These are phyloP conservation scores for Candida incommunis DNA, from an alignment of 805 yeast genomes.

Conservation along the genomic window DNA sequence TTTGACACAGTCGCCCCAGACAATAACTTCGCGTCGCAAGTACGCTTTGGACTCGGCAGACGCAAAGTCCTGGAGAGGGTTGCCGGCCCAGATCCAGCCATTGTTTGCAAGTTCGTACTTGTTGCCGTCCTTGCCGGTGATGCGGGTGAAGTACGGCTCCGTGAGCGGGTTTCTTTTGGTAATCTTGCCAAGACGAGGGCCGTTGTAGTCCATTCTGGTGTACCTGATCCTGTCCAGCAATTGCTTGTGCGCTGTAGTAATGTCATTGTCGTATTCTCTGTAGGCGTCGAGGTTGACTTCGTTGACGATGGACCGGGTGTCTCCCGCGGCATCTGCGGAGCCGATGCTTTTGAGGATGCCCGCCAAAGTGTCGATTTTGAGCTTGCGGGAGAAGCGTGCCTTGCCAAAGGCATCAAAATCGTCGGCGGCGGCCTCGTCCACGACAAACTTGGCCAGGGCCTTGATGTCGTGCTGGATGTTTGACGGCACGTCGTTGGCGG, in stretches of 20 bases:
- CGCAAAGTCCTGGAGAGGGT: conserved; percentile 89
- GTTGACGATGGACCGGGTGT: conserved; percentile 37
- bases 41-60: conserved; percentile 66
- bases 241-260: conserved; percentile 47
- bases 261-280: conserved; percentile 61
- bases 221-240: conserved; percentile 64
- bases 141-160: conserved; percentile 80
- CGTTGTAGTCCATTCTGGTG: conserved; percentile 62
- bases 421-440: conserved; percentile 26
- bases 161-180: conserved; percentile 46
- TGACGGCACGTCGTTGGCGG: conserved; percentile 30
- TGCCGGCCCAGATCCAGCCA: conserved; percentile 98
- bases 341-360: conserved; percentile 28
- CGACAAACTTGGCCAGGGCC: conserved; percentile 31
- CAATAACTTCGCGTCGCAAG: conserved; percentile 79
- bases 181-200: conserved; percentile 66
- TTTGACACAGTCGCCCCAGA: conserved; percentile 97
- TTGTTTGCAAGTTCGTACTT: conserved; percentile 58
- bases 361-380: conserved; percentile 39
- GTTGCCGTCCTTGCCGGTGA: conserved; percentile 37
- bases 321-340: conserved; percentile 18
- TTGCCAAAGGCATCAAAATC: conserved; percentile 28
- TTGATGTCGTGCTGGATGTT: conserved; percentile 20
- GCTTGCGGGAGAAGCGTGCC: conserved; percentile 38
- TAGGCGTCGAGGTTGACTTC: conserved; percentile 67